These are phyloP conservation scores for Yamadazyma diddensiae DNA, from an alignment of 1,139 yeast genomes.

Conservation along the genomic window DNA sequence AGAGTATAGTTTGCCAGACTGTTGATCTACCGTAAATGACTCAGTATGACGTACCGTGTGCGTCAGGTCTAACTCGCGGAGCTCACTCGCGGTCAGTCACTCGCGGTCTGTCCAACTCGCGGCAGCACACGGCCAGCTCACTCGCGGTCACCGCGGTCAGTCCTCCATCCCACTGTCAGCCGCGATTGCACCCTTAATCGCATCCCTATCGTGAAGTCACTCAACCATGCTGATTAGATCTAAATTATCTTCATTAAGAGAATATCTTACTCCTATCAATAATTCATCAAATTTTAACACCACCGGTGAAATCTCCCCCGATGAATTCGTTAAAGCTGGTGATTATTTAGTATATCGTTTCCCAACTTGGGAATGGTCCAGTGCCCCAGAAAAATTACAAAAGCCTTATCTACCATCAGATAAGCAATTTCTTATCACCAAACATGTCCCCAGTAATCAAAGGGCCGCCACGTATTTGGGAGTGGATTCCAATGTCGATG, in stretches of 20 bases:
- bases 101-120: no score
- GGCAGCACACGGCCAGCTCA: no score
- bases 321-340: slow-evolving; percentile 90
- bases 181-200: no score
- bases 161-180: no score
- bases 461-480: slow-evolving; percentile 65
- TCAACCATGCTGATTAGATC: slow-evolving; percentile 51
- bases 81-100: no score
- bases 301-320: slow-evolving; percentile 93
- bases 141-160: no score
- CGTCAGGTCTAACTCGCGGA: no score
- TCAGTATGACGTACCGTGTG: no score
- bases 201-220: no score
- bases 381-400: slow-evolving; percentile 58
- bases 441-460: slow-evolving; percentile 82
- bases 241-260: slow-evolving; percentile 79
- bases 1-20: no score
- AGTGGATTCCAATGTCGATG: slow-evolving; percentile 27
- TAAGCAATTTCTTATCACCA: slow-evolving; percentile 82
- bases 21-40: no score
- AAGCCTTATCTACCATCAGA: slow-evolving; percentile 79
- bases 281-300: slow-evolving; percentile 76
- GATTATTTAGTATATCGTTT: slow-evolving; percentile 85
- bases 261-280: slow-evolving; percentile 86
- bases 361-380: slow-evolving; percentile 96